These are phyloP conservation scores for Phytophthora ohioensis DNA, from an alignment of 352 stramenopile genomes.

Conservation along the genomic window DNA sequence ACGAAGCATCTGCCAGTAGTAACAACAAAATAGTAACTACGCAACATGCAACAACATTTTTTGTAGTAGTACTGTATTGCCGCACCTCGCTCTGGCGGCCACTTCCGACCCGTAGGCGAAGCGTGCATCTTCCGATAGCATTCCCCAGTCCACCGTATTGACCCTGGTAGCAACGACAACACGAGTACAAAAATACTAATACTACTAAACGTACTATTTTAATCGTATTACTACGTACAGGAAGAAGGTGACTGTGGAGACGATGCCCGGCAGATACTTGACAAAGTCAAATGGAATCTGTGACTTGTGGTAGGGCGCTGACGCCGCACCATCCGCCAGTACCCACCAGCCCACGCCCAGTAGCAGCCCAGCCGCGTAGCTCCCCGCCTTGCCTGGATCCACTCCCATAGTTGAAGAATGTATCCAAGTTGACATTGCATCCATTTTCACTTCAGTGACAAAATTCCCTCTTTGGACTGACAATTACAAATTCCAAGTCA, in stretches of 20 bases:
- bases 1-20: conserved; percentile 50
- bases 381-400: conserved; percentile 48
- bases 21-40: conserved; percentile 9
- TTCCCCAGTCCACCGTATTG: conserved; percentile 75
- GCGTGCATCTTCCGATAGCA: conserved; percentile 57
- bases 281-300: conserved; percentile 69
- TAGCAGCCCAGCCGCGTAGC: conserved; percentile 61
- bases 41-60: background rate
- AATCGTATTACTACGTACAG: conserved; percentile 36
- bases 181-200: background rate
- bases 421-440: conserved; percentile 6
- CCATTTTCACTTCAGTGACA: background rate
- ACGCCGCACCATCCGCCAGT: conserved; percentile 61
- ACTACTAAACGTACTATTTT: conserved; percentile 3
- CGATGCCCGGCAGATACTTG: conserved; percentile 64
- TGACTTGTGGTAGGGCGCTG: conserved; percentile 50
- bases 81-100: conserved; percentile 54
- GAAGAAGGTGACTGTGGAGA: conserved; percentile 69
- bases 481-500: background rate
- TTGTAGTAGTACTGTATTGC: background rate
- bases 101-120: conserved; percentile 58
- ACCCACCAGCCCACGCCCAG: conserved; percentile 70
- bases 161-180: conserved; percentile 33
- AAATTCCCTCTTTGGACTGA: background rate
- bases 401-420: conserved; percentile 33